phyloP scores from a whole-genome alignment of 345 rosid species.

The Gossypium turneri region DNA sequence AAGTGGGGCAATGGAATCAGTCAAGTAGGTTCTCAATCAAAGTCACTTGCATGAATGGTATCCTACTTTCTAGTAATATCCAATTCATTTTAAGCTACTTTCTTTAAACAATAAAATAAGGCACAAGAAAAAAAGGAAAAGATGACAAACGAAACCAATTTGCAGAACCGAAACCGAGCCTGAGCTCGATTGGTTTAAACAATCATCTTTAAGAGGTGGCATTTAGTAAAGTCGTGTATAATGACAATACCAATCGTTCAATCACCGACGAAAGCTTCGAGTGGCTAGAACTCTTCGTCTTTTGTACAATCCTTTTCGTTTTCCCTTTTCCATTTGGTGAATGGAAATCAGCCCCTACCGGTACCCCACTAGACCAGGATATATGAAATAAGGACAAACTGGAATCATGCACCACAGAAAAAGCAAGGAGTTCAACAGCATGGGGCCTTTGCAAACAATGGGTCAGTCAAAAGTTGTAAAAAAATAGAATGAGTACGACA shows the following conservation, averaged over 20 bases:
- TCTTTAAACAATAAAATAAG: neutral
- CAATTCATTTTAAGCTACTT: neutral
- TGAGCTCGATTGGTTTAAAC: neutral
- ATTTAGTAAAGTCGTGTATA: too few species aligned
- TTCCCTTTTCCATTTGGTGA: neutral
- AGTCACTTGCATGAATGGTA: slow-evolving; percentile 1
- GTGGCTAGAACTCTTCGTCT: neutral
- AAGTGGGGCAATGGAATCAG: slow-evolving; percentile 5
- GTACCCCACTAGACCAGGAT: slow-evolving; percentile 8
- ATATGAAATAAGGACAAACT: neutral
- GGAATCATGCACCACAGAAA: slow-evolving; percentile 20
- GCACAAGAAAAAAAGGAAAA: slow-evolving; percentile 9
- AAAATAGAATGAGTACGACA: slow-evolving; percentile 8
- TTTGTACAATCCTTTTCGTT: neutral
- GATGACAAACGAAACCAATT: neutral
- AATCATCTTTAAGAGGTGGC: neutral
- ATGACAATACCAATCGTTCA: neutral
- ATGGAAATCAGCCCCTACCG: neutral
- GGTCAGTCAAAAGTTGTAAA: slow-evolving; percentile 35
- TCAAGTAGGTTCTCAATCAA: neutral
- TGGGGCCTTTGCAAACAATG: slow-evolving; percentile 16
- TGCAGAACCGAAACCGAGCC: neutral
- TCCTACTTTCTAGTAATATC: neutral
- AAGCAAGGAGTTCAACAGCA: slow-evolving; percentile 7
- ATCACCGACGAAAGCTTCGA: neutral